These are phyloP conservation scores for Lactuca saligna DNA, from an alignment of 129 eudicot genomes.

Conservation along the genomic window DNA sequence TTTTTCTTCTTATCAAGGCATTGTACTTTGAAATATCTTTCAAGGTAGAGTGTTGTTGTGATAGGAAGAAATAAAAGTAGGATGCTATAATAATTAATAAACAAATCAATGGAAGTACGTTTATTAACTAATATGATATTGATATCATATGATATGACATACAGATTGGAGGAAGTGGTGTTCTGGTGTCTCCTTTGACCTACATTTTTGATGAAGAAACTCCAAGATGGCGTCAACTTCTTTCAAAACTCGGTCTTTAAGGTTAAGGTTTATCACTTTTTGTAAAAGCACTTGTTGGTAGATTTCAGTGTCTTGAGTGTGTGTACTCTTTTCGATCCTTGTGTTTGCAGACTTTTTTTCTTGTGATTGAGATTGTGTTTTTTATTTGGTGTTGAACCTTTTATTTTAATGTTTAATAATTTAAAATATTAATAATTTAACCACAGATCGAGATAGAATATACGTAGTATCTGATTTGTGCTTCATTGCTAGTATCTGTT, in stretches of 20 bases:
- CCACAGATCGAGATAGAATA: no score
- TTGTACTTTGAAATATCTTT: no score
- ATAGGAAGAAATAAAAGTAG: no score
- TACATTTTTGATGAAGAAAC: slow-evolving; percentile 95
- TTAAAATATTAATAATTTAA: no score
- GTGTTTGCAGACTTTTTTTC: background rate
- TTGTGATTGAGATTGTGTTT: background rate
- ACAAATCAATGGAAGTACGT: background rate
- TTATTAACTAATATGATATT: background rate
- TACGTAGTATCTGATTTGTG: no score
- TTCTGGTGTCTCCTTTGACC: slow-evolving; percentile 81
- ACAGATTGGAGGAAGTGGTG: slow-evolving; percentile 98
- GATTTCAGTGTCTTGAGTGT: background rate
- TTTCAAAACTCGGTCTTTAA: slow-evolving; percentile 61
- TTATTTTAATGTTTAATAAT: background rate
- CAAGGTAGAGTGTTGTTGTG: no score
- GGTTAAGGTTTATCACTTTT: slow-evolving; percentile 13
- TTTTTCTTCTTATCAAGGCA: no score
- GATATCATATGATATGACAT: slow-evolving; percentile 11
- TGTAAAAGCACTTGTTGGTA: slow-evolving; percentile 18
- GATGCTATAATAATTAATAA: no score
- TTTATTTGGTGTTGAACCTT: background rate
- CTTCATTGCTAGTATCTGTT: no score
- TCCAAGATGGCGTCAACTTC: slow-evolving; percentile 88
- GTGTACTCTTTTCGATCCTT: no score